These are phyloP conservation scores for Penicillium oxalicum DNA, from an alignment of 2,329 filamentous ascomycete genomes.

Conservation along the genomic window DNA sequence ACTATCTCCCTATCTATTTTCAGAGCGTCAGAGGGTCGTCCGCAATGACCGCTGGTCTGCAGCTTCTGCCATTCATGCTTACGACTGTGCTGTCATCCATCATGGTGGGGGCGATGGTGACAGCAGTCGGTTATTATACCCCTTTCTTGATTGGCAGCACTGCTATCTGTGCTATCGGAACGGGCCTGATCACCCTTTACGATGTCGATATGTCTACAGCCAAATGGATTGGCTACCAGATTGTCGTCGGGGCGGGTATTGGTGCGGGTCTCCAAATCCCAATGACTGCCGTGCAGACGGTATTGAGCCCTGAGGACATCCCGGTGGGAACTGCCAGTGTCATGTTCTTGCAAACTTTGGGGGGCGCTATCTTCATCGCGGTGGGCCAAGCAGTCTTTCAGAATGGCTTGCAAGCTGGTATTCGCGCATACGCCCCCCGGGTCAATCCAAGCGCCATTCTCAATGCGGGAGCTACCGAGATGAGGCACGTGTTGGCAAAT, in stretches of 20 bases:
- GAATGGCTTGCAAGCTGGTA: constrained; percentile 20
- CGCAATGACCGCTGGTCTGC: constrained; percentile 20
- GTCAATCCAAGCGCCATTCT: not conserved
- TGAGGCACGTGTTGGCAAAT: not conserved
- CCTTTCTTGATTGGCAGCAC: constrained; percentile 13
- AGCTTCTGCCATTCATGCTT: constrained; percentile 20
- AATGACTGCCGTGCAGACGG: constrained; percentile 20
- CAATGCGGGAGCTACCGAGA: constrained; percentile 1
- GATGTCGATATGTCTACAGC: constrained; percentile 6
- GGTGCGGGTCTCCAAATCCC: constrained; percentile 23
- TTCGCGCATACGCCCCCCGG: not conserved
- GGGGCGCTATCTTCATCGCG: constrained; percentile 27
- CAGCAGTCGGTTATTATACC: not conserved
- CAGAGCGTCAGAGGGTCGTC: constrained; percentile 21
- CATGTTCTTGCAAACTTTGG: constrained; percentile 27
- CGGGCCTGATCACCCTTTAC: constrained; percentile 17
- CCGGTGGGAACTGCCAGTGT: constrained; percentile 22
- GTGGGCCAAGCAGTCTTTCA: constrained; percentile 26
- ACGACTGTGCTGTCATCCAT: not conserved
- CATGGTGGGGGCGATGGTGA: not conserved
- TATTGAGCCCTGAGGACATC: constrained; percentile 23
- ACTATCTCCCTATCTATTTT: constrained; percentile 27
- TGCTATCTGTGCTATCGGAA: constrained; percentile 8
- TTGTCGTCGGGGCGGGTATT: constrained; percentile 22
- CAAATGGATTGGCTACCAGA: constrained; percentile 30